Evolutionary conservation across 257 asterid species (phyloP).

Genomic region (Solanum pimpinellifolium): DNA sequence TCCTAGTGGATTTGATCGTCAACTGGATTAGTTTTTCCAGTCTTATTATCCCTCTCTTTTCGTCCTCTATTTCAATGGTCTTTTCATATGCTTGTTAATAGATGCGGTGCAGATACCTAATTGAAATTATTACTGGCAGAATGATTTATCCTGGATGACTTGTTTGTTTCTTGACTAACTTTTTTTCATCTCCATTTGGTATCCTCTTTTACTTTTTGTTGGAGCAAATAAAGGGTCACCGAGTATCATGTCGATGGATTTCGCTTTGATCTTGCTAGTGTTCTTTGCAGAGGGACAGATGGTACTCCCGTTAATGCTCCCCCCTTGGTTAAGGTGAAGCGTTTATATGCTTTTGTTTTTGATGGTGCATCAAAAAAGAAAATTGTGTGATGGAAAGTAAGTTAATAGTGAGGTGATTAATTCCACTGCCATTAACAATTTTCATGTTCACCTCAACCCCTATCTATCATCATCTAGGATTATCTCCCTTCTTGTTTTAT

Average conservation of each 20-base stretch:
- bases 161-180: neutral
- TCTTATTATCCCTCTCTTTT: neutral
- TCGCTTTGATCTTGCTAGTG: constrained; percentile 94
- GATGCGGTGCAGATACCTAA: neutral
- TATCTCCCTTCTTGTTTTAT: neutral
- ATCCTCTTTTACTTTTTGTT: neutral
- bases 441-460: neutral
- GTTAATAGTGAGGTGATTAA: neutral
- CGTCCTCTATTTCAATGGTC: neutral
- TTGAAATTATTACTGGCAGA: neutral
- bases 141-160: neutral
- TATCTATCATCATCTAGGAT: neutral
- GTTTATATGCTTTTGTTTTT: neutral
- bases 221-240: constrained; percentile 51
- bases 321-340: constrained; percentile 67
- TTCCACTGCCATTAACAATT: neutral
- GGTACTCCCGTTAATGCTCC: constrained; percentile 91
- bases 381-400: neutral
- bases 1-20: neutral
- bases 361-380: neutral
- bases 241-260: constrained; percentile 97
- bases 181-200: neutral
- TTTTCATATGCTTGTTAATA: neutral
- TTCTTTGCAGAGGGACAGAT: constrained; percentile 89
- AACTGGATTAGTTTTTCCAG: neutral